Evolutionary conservation across 202 grass and related monocot species (phyloP).

Genomic region (Hordeum pubiflorum): DNA sequence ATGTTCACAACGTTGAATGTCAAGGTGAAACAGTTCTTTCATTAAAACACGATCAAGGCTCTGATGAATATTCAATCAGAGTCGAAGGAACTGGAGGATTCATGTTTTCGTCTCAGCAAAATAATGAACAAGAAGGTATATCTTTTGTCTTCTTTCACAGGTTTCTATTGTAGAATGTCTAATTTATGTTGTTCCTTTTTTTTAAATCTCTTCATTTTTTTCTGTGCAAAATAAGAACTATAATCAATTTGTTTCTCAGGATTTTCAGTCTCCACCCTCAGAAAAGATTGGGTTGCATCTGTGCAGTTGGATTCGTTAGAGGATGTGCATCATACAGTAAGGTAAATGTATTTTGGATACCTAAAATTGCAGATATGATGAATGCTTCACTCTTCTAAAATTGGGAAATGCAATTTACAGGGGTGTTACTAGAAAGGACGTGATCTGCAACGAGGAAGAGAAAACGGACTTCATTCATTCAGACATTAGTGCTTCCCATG

Average conservation of each 20-base stretch:
- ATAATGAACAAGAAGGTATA: conserved; percentile 24
- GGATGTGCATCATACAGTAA: neutral
- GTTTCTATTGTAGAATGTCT: neutral
- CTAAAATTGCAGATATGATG: neutral
- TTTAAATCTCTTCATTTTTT: neutral
- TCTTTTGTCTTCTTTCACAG: neutral
- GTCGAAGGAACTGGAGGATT: neutral
- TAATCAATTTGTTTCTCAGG: neutral
- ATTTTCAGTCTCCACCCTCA: neutral
- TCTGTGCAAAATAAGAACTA: conserved; percentile 8
- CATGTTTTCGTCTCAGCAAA: neutral
- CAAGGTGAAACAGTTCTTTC: neutral
- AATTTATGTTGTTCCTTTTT: neutral
- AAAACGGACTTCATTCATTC: neutral
- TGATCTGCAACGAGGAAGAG: conserved; percentile 4
- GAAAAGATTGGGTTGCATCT: neutral
- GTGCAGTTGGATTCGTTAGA: neutral
- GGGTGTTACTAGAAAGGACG: neutral
- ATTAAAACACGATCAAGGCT: neutral
- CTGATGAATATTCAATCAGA: conserved; percentile 10
- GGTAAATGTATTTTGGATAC: conserved; percentile 8
- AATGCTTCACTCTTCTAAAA: conserved; percentile 11
- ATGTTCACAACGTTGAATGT: neutral
- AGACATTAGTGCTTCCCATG: neutral
- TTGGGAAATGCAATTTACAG: conserved; percentile 10